Evolutionary conservation across 345 rosid species (phyloP), one percentile per base, ranked within the genome.

Genomic region (Lumnitzera racemosa): DNA sequence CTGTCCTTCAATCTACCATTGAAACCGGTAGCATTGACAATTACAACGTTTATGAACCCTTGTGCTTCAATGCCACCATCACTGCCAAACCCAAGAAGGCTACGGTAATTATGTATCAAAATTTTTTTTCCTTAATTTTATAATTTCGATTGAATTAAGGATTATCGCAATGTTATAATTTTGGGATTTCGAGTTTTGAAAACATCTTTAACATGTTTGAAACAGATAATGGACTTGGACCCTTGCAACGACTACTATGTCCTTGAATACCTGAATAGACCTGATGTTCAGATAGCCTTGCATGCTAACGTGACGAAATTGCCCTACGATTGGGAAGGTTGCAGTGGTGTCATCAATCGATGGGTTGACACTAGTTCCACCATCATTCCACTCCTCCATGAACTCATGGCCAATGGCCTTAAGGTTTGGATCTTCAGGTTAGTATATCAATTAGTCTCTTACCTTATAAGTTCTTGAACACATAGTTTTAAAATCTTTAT

Each of bases 281-380:
- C 73, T 0, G 89, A 87, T 10, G 96, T 89, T n/a, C 96, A 91
- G 71, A 74, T 65, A 49, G 95, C 83, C 15, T 61, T 91, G 56
- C 96, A 91, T 62, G 98, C 95, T 47, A 91, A 88, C 54, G 80
- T 80, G 43, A 91, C 96, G 2, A 83, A 79, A 51, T 80, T 91
- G 12, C 63, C 75, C 47, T 76, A 77, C 65, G 78, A 76, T 51
- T 91, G 96, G 98, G 58, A 83, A 63, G 82, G 90, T 0, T 92
- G 98, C 76, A 85, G 91, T 69, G 70, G 70, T 10, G 49, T 87
- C 47, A 57, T 87, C 11, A n/a, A 10, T 13, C 48, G 46, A 1
- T 88, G 98, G 96, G 50, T 56, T 5, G 91, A 91, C 47, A 86
- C 89, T 63, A 81, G 96, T 17, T 61, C 83, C 12, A 81, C 95